Evolutionary conservation across 192 early-diverging fungal genomes (phyloP), one percentile per base, ranked within the genome.

Genomic region (Podila minutissima): DNA sequence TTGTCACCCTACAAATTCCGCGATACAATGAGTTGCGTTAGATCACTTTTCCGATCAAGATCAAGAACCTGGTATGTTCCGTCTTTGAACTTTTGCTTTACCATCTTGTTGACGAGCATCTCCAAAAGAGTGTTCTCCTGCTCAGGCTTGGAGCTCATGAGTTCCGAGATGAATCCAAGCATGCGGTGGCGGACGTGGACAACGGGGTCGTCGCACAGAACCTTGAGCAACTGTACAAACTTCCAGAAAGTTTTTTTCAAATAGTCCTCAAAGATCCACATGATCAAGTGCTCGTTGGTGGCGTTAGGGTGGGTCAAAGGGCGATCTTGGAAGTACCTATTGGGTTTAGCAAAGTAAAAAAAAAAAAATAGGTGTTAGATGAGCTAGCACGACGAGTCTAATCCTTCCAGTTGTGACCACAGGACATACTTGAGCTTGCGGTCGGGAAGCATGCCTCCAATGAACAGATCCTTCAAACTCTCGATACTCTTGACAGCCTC

Each of bases 251-350:
- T 74, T 62, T 93, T 93, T 84, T 99, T 99, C 57, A 99, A 82
- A 66, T 87, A 86, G 86, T 98, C 96, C 87, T 99, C 98, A 86
- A 94, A 99, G 46, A 89, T 91, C 96, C 97, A 99, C 62, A 94
- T 61, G 20, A 98, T 87, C 78, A 97, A 86, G 84, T 99, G 95
- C 69, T 85, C 75, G 41, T 87, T 83, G 7, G 88, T 89, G 8
- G 93, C 89, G 10, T 88, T 75, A 13, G 72, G 69, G 20, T 90
- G 87, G 12, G 84, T 78, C 26, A 95, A 72, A 41, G 93, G 95
- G 83, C 94, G 94, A 83, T 99, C 98, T n/a, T 90, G 84, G 83
- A 99, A 99, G 83, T 96, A 97, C 66, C 84, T 85, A 58, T 61
- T 10, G 51, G 51, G 3, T 51, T 13, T 11, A 29, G 5, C 24